Base-by-base conservation (phyloP, 495 filamentous ascomycete species). In the Massariosphaeria phaeospora region DNA sequence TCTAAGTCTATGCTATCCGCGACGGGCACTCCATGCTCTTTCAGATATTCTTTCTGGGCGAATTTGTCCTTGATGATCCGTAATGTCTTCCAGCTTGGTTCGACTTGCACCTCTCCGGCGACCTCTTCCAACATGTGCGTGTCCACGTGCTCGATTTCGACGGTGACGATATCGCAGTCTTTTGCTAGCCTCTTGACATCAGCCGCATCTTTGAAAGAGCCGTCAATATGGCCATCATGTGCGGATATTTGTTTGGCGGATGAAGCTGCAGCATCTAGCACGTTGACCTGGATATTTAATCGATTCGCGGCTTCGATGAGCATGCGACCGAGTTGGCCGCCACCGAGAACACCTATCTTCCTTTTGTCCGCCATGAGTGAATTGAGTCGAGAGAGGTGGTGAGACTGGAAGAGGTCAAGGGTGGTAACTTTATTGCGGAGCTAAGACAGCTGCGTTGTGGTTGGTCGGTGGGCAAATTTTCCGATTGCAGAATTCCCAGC, bases 81-180 rank as follows among this genome's bases (percentile, higher is more conserved):
- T 50, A 97, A 82, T 8, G 93, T 94, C 70, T 79, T 78, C 88
- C 88, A 95, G 51, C 82, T 86, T 17, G 93, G 93, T 65, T 95
- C 85, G n/a, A 95, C 78, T 17, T 77, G 69, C 1, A 81, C 60
- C 29, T 71, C 70, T 9, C 52, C 34, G 12, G 83, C 80, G 36
- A 96, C 78, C 53, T 95, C 85, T 67, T 96, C 88, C 26, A 97
- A 76, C n/a, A 90, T 86, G 42, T 89, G 73, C 36, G 91, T 95
- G 62, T 98, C 83, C 49, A 98, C 90, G 74, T 98, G 93, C 72
- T 98, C 93, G 58, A 97, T 97, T 68, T 98, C 93, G n/a, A 93
- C 85, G 7, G 94, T 96, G 26, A 98, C 70, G 12, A 95, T 79
- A 66, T 95, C 89, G 60, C 85, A 93, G 6, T 76, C 67, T 31